Conservation (phyloP, 257 asterid species). For the Galeopsis tetrahit region DNA sequence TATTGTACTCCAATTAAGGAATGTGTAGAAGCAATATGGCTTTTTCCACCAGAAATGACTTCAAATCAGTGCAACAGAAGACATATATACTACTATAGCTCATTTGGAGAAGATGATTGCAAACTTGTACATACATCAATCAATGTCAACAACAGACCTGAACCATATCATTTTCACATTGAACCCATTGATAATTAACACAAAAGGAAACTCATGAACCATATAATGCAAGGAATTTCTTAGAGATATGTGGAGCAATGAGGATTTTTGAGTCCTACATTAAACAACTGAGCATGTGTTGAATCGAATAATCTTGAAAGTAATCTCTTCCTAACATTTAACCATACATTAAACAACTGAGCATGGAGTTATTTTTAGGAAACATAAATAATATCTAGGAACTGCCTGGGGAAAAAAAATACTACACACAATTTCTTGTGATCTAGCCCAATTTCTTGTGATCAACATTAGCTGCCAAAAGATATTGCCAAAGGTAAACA, state of each 20-base stretch:
- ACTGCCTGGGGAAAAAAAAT: background rate
- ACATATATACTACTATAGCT: background rate
- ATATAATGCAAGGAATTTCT: background rate
- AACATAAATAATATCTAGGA: background rate
- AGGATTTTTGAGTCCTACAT: background rate
- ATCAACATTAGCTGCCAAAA: no score
- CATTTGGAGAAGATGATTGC: background rate
- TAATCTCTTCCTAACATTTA: background rate
- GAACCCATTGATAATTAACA: no score
- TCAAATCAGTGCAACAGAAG: background rate
- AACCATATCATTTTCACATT: background rate
- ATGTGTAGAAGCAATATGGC: background rate
- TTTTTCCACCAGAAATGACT: background rate
- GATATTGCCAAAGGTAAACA: no score
- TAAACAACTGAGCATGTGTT: background rate
- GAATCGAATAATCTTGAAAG: background rate
- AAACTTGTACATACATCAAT: background rate
- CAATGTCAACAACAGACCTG: background rate
- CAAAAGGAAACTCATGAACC: no score
- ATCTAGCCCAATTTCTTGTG: no score
- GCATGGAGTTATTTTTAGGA: background rate
- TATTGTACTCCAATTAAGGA: background rate
- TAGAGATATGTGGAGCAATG: background rate
- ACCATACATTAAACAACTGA: background rate
- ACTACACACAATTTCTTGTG: no score